phyloP scores from a whole-genome alignment of 345 rosid species.

The Psidium friedrichsthalianum region DNA sequence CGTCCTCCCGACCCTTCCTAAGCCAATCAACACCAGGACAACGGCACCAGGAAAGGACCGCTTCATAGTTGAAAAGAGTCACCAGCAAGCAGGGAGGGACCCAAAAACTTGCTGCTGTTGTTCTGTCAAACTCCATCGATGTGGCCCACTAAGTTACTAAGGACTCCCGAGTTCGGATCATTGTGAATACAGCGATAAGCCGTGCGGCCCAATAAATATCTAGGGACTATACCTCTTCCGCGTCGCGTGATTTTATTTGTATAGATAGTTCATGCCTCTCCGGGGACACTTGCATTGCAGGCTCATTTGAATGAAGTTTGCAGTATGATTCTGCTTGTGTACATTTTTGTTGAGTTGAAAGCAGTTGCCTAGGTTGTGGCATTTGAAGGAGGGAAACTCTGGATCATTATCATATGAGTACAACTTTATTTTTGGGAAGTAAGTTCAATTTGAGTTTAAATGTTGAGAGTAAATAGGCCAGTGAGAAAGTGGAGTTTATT shows the following conservation, averaged over 20 bases:
- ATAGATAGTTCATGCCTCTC: background rate
- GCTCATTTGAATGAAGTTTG: background rate
- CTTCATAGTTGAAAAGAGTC: background rate
- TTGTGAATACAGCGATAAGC: background rate
- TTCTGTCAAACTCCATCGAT: background rate
- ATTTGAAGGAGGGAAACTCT: background rate
- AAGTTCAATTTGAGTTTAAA: background rate
- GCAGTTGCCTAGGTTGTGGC: background rate
- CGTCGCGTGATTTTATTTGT: background rate
- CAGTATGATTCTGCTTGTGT: background rate
- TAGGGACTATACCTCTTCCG: background rate
- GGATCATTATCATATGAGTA: background rate
- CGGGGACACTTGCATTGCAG: background rate
- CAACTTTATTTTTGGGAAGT: background rate
- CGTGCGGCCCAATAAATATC: background rate
- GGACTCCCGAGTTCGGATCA: background rate
- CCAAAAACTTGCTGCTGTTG: background rate
- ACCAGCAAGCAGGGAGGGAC: background rate
- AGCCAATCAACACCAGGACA: background rate
- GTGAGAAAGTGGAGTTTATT: background rate
- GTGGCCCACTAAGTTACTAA: background rate
- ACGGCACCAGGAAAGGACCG: background rate
- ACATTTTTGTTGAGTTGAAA: background rate
- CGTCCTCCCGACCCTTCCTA: conserved; percentile 49
- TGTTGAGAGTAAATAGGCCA: background rate